A percentile compares a stretch with the other conserved stretches of the same genome.
Evolutionary conservation across 2,329 filamentous ascomycete genomes (phyloP).

Genomic region (Leptographium wingfieldii): DNA sequence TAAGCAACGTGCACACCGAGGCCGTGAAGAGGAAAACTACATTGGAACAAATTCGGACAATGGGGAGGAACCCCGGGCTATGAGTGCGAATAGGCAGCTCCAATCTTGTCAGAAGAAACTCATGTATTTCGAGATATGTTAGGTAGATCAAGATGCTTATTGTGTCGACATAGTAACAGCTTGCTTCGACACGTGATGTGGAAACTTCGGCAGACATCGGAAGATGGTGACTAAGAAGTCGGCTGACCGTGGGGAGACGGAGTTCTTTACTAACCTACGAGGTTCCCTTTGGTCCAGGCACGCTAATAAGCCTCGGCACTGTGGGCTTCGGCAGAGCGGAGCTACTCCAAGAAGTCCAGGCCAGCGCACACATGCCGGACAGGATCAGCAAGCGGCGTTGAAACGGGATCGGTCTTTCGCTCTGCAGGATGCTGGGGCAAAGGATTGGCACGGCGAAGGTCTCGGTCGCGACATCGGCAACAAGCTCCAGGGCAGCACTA

Average conservation of each 20-base stretch:
- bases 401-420: background rate
- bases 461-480: slow-evolving; percentile 6
- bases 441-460: background rate
- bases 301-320: slow-evolving; percentile 3
- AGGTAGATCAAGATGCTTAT: background rate
- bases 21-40: background rate
- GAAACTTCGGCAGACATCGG: background rate
- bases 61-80: background rate
- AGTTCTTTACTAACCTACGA: background rate
- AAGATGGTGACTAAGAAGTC: background rate
- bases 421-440: background rate
- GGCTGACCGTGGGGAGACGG: background rate
- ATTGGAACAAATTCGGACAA: background rate
- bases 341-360: background rate
- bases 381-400: background rate
- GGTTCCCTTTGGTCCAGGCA: background rate
- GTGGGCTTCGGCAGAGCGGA: slow-evolving; percentile 7
- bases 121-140: background rate
- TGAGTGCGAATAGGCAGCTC: background rate
- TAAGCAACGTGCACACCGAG: background rate
- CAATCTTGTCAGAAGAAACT: background rate
- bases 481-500: background rate
- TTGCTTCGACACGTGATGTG: background rate
- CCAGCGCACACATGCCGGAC: background rate
- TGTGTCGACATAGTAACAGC: background rate